Evolutionary conservation across 2,329 filamentous ascomycete species (phyloP), one percentile per base, ranked within the genome.

Genomic region (Penicillium sp.): DNA sequence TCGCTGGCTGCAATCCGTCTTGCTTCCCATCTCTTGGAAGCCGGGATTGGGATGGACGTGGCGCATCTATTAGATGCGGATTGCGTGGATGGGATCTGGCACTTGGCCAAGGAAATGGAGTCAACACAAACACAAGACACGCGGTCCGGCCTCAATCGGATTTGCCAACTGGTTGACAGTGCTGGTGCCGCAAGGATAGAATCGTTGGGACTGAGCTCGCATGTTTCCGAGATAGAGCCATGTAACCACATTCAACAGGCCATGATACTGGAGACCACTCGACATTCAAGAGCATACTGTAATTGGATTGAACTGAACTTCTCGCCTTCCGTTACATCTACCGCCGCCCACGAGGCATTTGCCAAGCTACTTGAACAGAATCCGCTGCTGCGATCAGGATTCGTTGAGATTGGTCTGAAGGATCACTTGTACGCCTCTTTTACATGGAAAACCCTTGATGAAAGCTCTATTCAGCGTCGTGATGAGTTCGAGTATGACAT

Each of bases 201-300:
- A 3, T 50, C 44, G 4, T 47, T 58, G 4, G 55, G 50, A 2
- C 32, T 56, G 22, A 35, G 22, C 8, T 33, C 39, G 14, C 42
- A 45, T 23, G 34, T 60, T 13, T 56, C 67, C 12, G 62, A 66
- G 16, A 59, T 77, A 3, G 54, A 75, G 12, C 73, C 73, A 3
- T 92, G 85, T 57, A 89, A 81, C 3, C 74, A 80, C 10, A 69
- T 92, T 7, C 89, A 95, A 52, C 67, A 74, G 12, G 80, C 85
- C 1, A 93, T 95, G 86, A 70, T 95, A 11, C 71, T 77, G 0
- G 86, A 94, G 64, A 89, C 85, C 0, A 62, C 71, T 2, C 70
- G 67, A 12, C 69, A 80, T 42, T 47, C 70, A 2, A 65, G 63
- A 31, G 72, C 80, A 6, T 95, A 95, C 56, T 84, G 82, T 64